phyloP scores from a whole-genome alignment of 352 stramenopile genomes.

The Pseudoperonospora humuli region DNA sequence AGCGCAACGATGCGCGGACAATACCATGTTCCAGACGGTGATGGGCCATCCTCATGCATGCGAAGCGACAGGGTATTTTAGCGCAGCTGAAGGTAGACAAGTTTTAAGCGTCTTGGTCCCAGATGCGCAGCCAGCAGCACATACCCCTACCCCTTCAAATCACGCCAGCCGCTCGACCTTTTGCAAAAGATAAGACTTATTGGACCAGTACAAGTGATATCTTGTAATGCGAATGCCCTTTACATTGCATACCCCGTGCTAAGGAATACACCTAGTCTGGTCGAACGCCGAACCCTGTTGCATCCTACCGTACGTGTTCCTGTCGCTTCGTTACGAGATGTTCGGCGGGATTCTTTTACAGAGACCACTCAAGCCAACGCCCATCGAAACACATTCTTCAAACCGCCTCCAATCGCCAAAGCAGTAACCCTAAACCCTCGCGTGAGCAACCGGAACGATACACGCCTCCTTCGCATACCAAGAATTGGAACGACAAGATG shows the following conservation, averaged over 20 bases:
- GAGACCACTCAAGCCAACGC: not conserved
- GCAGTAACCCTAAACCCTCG: not conserved
- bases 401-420: slow-evolving; percentile 3
- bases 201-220: not conserved
- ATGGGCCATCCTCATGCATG: not conserved
- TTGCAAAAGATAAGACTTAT: not conserved
- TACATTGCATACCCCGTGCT: not conserved
- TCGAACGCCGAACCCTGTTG: not conserved
- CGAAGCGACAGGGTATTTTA: not conserved
- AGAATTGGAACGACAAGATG: not conserved
- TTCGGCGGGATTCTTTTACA: slow-evolving; percentile 11
- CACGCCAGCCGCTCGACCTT: not conserved
- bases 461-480: not conserved
- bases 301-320: slow-evolving; percentile 10
- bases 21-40: not conserved
- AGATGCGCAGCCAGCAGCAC: not conserved
- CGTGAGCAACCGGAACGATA: not conserved
- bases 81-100: too few relatives aligned
- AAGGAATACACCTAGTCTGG: not conserved
- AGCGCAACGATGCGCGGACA: not conserved
- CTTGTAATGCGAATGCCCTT: not conserved
- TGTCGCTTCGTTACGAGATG: not conserved
- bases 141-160: not conserved
- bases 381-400: slow-evolving; percentile 3
- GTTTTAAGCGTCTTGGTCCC: not conserved